phyloP scores from a whole-genome alignment of 306 rosid species.

The Castanea sativa region DNA sequence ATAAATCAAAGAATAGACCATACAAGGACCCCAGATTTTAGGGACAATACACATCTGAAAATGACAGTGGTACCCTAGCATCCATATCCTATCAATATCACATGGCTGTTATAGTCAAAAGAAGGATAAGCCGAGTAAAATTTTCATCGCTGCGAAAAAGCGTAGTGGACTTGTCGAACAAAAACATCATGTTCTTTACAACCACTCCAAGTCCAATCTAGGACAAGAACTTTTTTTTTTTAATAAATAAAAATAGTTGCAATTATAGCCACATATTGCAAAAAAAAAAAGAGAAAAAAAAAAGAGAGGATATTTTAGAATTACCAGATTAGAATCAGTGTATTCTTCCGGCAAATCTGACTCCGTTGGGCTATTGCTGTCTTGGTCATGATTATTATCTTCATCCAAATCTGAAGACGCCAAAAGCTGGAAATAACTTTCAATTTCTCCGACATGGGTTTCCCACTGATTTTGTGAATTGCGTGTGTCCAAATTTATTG shows the following conservation, averaged over 20 bases:
- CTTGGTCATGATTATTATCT: constrained; percentile 31
- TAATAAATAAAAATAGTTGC: neutral
- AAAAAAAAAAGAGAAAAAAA: neutral
- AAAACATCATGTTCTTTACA: constrained; percentile 14
- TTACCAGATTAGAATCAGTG: constrained; percentile 49
- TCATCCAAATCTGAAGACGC: constrained; percentile 41
- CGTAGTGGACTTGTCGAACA: neutral
- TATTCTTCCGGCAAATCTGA: constrained; percentile 42
- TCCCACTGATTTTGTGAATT: constrained; percentile 59
- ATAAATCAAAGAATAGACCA: neutral
- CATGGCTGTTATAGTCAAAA: constrained; percentile 18
- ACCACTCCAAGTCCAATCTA: constrained; percentile 21
- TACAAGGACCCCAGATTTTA: neutral
- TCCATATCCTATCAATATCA: constrained; percentile 7
- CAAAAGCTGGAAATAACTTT: constrained; percentile 51
- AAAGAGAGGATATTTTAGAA: neutral
- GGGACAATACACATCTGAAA: constrained; percentile 15
- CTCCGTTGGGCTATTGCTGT: constrained; percentile 43
- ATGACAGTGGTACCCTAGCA: constrained; percentile 1
- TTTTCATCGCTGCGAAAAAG: neutral
- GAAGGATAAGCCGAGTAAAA: neutral
- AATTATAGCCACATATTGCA: constrained; percentile 36
- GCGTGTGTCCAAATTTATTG: constrained; percentile 6
- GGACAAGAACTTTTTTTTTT: neutral
- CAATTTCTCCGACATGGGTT: constrained; percentile 49